Evolutionary conservation across 257 asterid genomes (phyloP), one percentile per base, ranked within the genome.

Genomic region (Fraxinus cuspidata): DNA sequence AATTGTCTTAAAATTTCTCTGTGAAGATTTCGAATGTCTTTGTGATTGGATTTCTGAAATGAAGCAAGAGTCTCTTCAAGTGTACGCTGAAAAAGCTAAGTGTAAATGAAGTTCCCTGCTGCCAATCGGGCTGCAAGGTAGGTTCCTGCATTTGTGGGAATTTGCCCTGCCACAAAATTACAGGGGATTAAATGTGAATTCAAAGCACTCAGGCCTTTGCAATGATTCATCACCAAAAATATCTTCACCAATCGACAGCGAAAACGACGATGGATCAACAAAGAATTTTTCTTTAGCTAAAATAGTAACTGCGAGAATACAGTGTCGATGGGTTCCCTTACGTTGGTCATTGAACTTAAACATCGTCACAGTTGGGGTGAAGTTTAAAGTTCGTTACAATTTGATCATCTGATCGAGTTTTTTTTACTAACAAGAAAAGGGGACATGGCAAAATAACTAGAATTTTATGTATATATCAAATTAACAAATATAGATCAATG

Each of bases 61-160:
- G 96, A 89, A 71, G 87, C 83, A 65, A 96, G 97, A 31, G 92
- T 93, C 85, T 96, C 98, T 75, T 96, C 97, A 74, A 92, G 98
- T 0, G 93, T 85, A 37, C 90, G 94, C 88, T 93, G 97, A 80
- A 93, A 93, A 70, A 93, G 94, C 87, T 93, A 77, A 93, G 96
- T 1, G 97, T 87, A 77, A 96, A 96, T 37, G 96, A 90, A 84
- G 83, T 84, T 81, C 98, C 96, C 79, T 83, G 94, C 93, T 89
- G 96, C 47, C 78, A 58, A 68, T 95, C 97, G 1, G 91, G 72
- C 77, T 86, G 88, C 67, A 75, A 68, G 58, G 87, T 38, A 49
- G 81, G 78, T 65, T 78, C 88, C 60, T 79, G 92, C 66, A 81
- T 76, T 56, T 86, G 89, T 58, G 83, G 29, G 74, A 70, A 75